Base-by-base conservation (phyloP, 495 filamentous ascomycete genomes). In the Letharia columbiana region DNA sequence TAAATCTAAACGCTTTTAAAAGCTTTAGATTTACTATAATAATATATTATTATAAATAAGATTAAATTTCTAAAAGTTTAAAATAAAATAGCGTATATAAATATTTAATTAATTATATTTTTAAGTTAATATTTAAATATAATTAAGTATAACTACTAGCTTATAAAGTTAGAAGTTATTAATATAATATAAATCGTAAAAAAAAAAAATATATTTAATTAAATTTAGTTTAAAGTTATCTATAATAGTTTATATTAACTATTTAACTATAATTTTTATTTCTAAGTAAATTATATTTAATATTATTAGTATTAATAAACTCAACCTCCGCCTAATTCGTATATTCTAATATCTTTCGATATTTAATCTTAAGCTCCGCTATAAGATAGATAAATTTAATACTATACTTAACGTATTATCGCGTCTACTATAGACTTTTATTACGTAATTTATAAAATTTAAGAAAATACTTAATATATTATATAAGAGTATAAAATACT, bases 281-380 rank as follows among this genome's bases (percentile, higher is more conserved):
- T 54, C 31, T 60, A 47, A 41, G 33, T 40, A 65, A 37, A 61
- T 9, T 8, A 62, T n/a, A 0, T 20, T 67, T 40, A 42, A 18
- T 17, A 67, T 23, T 42, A 63, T 39, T 0, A 67, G 40, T 58
- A 67, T 31, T 41, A 59, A 67, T 58, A 62, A 67, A 15, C 18
- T 63, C 6, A 63, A 67, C 63, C 15, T 67, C 0, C 13, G 45
- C 0, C 18, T 62, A 12, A 37, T 67, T 12, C 18, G 23, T 3
- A n/a, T 12, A 5, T 54, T 3, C 2, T 47, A 67, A 58, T 63
- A 67, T 44, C 8, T 67, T 2, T 67, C 20, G 9, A 63, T 33
- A 35, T 67, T 67, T 47, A 67, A 67, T 8, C 23, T 68, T 0
- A 15, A 37, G 41, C 40, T 65, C 42, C n/a, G 50, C 5, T 54